Evolutionary conservation across 257 asterid species (phyloP).

Genomic region (Solanum sejunctum): DNA sequence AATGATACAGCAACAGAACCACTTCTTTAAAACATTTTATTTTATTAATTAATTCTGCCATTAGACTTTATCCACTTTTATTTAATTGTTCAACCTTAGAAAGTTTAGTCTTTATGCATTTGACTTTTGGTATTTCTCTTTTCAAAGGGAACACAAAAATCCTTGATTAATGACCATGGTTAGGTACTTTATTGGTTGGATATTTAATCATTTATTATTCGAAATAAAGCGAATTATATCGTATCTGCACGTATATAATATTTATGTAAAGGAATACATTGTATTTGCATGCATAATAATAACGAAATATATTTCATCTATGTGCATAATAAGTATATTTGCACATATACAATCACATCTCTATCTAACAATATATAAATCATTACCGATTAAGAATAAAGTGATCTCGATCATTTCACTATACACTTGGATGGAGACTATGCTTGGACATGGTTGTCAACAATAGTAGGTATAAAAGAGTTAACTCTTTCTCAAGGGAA

Average conservation of each 20-base stretch:
- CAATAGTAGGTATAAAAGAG: background rate
- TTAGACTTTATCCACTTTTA: background rate
- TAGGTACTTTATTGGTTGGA: background rate
- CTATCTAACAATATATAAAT: too few relatives aligned
- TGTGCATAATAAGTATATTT: too few relatives aligned
- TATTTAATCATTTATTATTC: background rate
- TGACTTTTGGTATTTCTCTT: background rate
- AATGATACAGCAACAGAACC: background rate
- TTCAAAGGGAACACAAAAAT: background rate
- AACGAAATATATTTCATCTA: too few relatives aligned
- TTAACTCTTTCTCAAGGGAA: background rate
- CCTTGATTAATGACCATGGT: background rate
- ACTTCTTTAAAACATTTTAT: background rate
- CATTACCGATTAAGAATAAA: background rate
- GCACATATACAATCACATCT: too few relatives aligned
- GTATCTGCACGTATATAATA: too few relatives aligned
- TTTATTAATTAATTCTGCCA: background rate
- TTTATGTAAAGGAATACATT: too few relatives aligned
- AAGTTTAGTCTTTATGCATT: background rate
- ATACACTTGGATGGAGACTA: background rate
- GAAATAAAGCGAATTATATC: background rate
- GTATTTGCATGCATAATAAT: too few relatives aligned
- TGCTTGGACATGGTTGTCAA: background rate
- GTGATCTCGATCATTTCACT: background rate
- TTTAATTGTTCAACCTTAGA: background rate